A percentile compares a stretch with the other conserved stretches of the same genome.
Conservation (phyloP, 352 stramenopile species). For the Phytophthora litchii region DNA sequence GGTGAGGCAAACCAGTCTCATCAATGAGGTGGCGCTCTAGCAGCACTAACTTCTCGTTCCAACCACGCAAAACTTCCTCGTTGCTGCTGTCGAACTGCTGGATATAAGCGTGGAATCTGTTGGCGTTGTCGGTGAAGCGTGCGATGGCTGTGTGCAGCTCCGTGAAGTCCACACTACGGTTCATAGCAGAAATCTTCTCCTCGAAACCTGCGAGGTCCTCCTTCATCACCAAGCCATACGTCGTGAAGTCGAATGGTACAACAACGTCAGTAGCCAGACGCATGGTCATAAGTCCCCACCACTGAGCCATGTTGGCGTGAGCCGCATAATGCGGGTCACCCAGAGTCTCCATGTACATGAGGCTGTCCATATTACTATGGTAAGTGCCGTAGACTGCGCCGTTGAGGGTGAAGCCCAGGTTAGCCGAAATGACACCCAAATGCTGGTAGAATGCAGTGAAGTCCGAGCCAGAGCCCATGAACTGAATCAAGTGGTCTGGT, state of each 20-base stretch:
- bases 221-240: constrained; percentile 50
- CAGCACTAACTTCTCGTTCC: constrained; percentile 34
- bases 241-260: constrained; percentile 57
- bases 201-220: constrained; percentile 41
- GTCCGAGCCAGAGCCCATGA: constrained; percentile 66
- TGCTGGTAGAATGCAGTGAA: constrained; percentile 87
- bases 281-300: constrained; percentile 67
- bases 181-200: constrained; percentile 25
- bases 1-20: constrained; percentile 14
- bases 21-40: constrained; percentile 45
- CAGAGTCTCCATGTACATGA: constrained; percentile 67
- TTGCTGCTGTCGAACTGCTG: constrained; percentile 20
- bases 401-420: constrained; percentile 57
- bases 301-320: constrained; percentile 49
- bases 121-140: constrained; percentile 34
- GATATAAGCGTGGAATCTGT: constrained; percentile 34
- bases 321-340: constrained; percentile 62
- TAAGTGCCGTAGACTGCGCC: constrained; percentile 66
- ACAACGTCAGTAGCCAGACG: constrained; percentile 47
- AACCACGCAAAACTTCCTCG: neutral
- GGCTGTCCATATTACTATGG: constrained; percentile 86
- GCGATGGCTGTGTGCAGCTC: constrained; percentile 37
- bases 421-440: constrained; percentile 78
- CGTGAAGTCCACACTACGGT: constrained; percentile 38
- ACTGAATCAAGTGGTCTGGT: constrained; percentile 51